Base-by-base conservation (phyloP, 2,329 filamentous ascomycete species). In the Cladosporium sp. region DNA sequence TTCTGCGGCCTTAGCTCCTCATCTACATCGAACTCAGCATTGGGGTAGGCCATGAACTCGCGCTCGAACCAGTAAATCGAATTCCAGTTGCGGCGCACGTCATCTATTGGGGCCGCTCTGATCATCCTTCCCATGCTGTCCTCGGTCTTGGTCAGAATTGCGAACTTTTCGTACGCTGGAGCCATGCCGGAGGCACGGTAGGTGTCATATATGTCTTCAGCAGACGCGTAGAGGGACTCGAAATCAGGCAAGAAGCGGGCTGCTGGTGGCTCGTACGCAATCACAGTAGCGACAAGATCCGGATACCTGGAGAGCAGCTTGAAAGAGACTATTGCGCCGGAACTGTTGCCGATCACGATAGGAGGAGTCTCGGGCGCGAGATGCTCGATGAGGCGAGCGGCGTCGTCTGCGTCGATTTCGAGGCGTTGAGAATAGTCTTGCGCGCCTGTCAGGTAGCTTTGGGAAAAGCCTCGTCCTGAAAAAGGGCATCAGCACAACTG, bases 341-440 rank as follows among this genome's bases (percentile, higher is more conserved):
- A 68, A 12, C 58, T 66, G 26, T 68, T 68, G 51, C 66, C 66
- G 14, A 68, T 66, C 10, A 68, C 63, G 15, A 59, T 60, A 4
- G 66, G 64, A 7, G 64, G 51, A n/a, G 51, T 49, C n/a, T 30
- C 15, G 6, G 64, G 66, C 8, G 66, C 59, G 24, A 63, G 15
- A 30, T 66, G 58, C n/a, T 59, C n/a, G 55, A 68, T 64, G 11
- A 67, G 71, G 6, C 36, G 62, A 2, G 68, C 65, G 12, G 75
- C 72, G 62, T 78, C 76, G 57, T 77, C 71, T 41, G 72, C 76
- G 59, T 78, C 76, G 36, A 68, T 70, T 8, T 68, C 67, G 4
- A 78, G 69, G 30, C 73, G 67, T n/a, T 74, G 64, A 4, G 64
- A 60, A 59, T 76, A 76, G 67, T 77, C 71, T 65, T 70, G 68